These are phyloP conservation scores for Syzygium oleosum DNA, from an alignment of 345 rosid genomes.

Conservation along the genomic window DNA sequence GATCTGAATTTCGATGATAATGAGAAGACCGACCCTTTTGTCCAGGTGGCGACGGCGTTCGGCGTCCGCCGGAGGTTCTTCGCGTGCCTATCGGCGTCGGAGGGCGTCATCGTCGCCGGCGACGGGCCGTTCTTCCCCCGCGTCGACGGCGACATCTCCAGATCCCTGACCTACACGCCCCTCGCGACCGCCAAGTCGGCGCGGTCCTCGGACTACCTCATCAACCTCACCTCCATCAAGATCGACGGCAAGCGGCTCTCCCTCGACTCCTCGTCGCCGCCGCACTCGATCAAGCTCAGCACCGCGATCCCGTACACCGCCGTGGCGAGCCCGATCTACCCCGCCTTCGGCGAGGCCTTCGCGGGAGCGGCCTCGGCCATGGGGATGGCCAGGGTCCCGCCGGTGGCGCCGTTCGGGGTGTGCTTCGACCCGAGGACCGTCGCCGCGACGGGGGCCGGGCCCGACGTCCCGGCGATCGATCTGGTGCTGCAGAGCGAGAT, in stretches of 20 bases:
- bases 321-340: conserved; percentile 49
- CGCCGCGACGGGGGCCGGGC: background rate
- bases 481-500: conserved; percentile 79
- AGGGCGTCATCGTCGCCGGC: conserved; percentile 36
- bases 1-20: background rate
- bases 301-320: conserved; percentile 58
- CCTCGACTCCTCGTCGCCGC: conserved; percentile 14
- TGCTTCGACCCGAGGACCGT: conserved; percentile 27
- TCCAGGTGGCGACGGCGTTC: conserved; percentile 37
- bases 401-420: conserved; percentile 46
- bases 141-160: conserved; percentile 25
- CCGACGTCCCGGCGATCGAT: conserved; percentile 41
- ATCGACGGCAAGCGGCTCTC: conserved; percentile 33
- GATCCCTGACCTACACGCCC: conserved; percentile 51
- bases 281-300: conserved; percentile 26
- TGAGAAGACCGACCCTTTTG: background rate
- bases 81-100: conserved; percentile 36
- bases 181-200: conserved; percentile 3
- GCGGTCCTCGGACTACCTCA: conserved; percentile 22
- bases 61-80: conserved; percentile 29
- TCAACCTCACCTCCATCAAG: conserved; percentile 46
- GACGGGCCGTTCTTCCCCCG: conserved; percentile 19
- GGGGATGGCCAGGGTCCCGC: conserved; percentile 26
- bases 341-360: conserved; percentile 28
- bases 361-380: conserved; percentile 26